These are phyloP conservation scores for Eucalyptus caleyi DNA, from an alignment of 345 rosid genomes.

Conservation along the genomic window DNA sequence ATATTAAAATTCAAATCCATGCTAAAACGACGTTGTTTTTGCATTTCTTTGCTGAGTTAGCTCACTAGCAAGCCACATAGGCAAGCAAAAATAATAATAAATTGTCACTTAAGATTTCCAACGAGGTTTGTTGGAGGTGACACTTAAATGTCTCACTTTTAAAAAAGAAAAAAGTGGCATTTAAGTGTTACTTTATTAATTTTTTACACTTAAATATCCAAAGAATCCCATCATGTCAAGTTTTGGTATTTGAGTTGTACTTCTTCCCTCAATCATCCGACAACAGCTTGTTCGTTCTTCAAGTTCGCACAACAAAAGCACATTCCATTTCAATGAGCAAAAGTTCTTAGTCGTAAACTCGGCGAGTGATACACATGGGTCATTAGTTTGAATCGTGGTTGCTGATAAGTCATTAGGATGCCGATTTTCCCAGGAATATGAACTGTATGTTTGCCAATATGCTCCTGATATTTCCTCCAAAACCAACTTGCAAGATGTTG, in stretches of 20 bases:
- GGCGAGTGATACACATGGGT: background rate
- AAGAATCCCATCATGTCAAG: too few relatives aligned
- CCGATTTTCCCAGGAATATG: background rate
- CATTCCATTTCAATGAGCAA: background rate
- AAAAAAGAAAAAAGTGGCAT: too few relatives aligned
- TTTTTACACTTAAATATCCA: too few relatives aligned
- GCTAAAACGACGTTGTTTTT: accelerated
- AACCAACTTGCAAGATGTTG: background rate
- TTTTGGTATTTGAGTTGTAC: too few relatives aligned
- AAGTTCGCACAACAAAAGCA: background rate
- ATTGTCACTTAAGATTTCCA: too few relatives aligned
- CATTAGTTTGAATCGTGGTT: background rate
- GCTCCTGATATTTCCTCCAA: background rate
- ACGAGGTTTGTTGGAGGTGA: accelerated
- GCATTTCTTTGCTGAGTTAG: too few relatives aligned
- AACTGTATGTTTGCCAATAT: background rate
- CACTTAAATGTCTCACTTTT: too few relatives aligned
- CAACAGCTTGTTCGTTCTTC: background rate
- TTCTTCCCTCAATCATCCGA: background rate
- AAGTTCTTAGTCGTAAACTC: background rate
- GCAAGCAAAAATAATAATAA: too few relatives aligned
- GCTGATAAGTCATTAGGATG: background rate
- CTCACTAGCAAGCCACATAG: too few relatives aligned
- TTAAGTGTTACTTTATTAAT: too few relatives aligned
- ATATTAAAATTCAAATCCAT: too few relatives aligned